Evolutionary conservation across 1,139 yeast genomes (phyloP), one percentile per base, ranked within the genome.

Genomic region (Debaryomycetaceae sp.): DNA sequence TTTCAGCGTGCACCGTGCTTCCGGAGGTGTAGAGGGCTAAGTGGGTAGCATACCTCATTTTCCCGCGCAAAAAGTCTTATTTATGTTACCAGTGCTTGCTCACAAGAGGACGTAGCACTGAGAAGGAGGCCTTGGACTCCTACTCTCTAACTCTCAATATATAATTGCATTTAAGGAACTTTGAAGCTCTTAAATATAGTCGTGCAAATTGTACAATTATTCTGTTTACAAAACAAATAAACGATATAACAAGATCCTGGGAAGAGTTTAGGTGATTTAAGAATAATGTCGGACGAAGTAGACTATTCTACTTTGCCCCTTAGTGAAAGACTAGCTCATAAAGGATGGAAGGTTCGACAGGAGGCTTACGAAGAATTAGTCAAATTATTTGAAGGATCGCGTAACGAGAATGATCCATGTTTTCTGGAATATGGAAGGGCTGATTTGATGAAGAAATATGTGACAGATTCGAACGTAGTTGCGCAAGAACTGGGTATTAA

Each of bases 321-420:
- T 28, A 79, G 76, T 15, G 88, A 86, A 40, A 69, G 88, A 37
- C 64, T 87, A 36, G 66, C 59, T 9, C 94, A 87, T 60, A 83
- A 81, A 55, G 80, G 78, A n/a, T 94, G 98, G 98, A 91, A 89
- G 61, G 97, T 82, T 11, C 80, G 99, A 44, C 70, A 79, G 41
- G 78, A 70, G 13, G 97, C 94, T 0, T 92, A 91, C 58, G 85
- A 81, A 41, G 92, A 87, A 50, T 59, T 83, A 46, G 65, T 71
- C 24, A 65, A 65, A 38, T 62, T 58, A 37, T 86, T 87, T 53
- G 72, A 77, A 37, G 63, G 60, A 31, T 75, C 87, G 3, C 70
- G 79, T 6, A 71, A 70, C 44, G 84, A 78, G 41, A 59, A 70
- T 11, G 87, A 78, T 46, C 74, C 70, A 2, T 73, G 81, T 35